Evolutionary conservation across 805 yeast genomes (phyloP).

Genomic region (Barnettozyma populi): DNA sequence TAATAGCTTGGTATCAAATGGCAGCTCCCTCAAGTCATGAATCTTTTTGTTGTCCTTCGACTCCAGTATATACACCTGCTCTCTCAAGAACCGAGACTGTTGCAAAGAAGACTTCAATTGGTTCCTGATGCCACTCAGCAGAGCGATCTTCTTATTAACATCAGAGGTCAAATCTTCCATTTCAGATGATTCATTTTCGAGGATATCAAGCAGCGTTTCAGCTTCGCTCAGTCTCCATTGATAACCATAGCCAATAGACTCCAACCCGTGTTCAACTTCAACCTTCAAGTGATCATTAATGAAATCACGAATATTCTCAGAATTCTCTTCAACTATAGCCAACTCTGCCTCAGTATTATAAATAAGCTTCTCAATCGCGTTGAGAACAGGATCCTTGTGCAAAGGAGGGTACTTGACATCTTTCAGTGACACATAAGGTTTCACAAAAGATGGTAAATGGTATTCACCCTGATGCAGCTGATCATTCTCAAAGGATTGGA

Average conservation of each 20-base stretch:
- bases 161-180: background rate
- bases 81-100: slow-evolving; percentile 8
- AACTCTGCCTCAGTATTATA: slow-evolving; percentile 31
- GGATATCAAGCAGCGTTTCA: slow-evolving; percentile 8
- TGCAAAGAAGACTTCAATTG: slow-evolving; percentile 3
- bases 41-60: slow-evolving; percentile 6
- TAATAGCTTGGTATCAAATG: slow-evolving; percentile 15
- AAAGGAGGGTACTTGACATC: slow-evolving; percentile 22
- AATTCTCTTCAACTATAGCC: slow-evolving; percentile 27
- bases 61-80: slow-evolving; percentile 10
- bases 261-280: slow-evolving; percentile 24
- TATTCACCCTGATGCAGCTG: slow-evolving; percentile 26
- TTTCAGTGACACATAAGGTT: slow-evolving; percentile 15
- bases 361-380: slow-evolving; percentile 18
- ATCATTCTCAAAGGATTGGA: slow-evolving; percentile 29
- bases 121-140: background rate
- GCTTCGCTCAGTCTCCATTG: slow-evolving; percentile 36
- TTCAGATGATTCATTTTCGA: background rate
- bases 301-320: slow-evolving; percentile 23
- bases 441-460: slow-evolving; percentile 15
- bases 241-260: slow-evolving; percentile 24
- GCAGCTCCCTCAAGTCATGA: slow-evolving; percentile 14
- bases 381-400: slow-evolving; percentile 13
- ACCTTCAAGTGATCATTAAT: slow-evolving; percentile 29
- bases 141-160: slow-evolving; percentile 1